A percentile compares a stretch with the other conserved stretches of the same genome.
These are phyloP conservation scores for Adansonia digitata DNA, from an alignment of 345 rosid genomes.

Conservation along the genomic window DNA sequence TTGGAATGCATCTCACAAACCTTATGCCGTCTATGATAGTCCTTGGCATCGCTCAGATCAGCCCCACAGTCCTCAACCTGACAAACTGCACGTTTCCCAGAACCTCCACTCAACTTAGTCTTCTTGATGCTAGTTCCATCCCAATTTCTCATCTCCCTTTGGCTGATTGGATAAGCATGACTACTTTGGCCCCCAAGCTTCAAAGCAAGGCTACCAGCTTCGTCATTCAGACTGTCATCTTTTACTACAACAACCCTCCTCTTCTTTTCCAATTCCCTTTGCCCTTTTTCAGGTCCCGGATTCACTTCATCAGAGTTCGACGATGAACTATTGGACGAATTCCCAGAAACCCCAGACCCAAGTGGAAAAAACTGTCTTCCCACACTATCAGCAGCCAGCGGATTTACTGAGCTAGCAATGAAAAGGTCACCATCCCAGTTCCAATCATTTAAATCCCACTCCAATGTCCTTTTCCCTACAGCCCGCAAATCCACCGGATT, in stretches of 20 bases:
- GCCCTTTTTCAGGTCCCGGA: conserved; percentile 37
- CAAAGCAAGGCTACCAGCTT: conserved; percentile 53
- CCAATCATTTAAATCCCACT: conserved; percentile 96
- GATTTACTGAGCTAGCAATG: conserved; percentile 62
- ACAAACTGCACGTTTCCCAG: conserved; percentile 64
- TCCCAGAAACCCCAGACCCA: conserved; percentile 37
- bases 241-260: conserved; percentile 66
- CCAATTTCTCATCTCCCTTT: conserved; percentile 29
- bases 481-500: conserved; percentile 41
- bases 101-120: conserved; percentile 55
- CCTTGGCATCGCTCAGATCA: conserved; percentile 89
- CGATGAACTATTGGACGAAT: conserved; percentile 75
- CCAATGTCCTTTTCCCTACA: conserved; percentile 58
- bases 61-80: conserved; percentile 94
- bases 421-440: conserved; percentile 99
- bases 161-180: conserved; percentile 34
- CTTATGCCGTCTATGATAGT: conserved; percentile 92
- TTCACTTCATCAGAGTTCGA: conserved; percentile 80
- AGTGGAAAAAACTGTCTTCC: conserved; percentile 60
- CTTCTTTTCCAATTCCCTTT: conserved; percentile 64
- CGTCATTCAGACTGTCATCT: conserved; percentile 41
- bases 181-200: conserved; percentile 67
- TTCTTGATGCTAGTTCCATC: conserved; percentile 61
- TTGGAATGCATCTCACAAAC: conserved; percentile 97
- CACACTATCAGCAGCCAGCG: conserved; percentile 28